Evolutionary conservation across 176 grass and related monocot genomes (phyloP), one percentile per base, ranked within the genome.

Genomic region (Cenchrus americanus): DNA sequence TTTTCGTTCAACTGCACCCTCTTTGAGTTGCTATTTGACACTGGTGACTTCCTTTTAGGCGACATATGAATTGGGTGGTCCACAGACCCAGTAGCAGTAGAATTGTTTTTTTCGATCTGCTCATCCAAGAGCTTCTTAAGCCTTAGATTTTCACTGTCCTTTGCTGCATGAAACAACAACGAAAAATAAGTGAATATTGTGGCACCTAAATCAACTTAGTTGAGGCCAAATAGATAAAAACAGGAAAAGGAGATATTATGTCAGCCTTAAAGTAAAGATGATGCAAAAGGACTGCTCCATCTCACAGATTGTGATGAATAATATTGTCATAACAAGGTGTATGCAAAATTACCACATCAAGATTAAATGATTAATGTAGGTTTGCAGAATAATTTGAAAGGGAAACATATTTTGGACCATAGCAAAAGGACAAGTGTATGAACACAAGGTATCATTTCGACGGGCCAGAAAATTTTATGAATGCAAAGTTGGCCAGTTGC

Each of bases 51-150:
- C 40, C 50, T 82, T 82, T n/a, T 40, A 61, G 53, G 14, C 23
- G 72, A 66, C 63, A 54, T 10, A 23, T 34, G 75, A 87, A 40
- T 59, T 80, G 62, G 60, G 52, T 12, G 66, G 15, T 82, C 53
- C 52, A 18, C 63, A 73, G 86, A 66, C 5, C 41, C 7, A 11
- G 47, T 3, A 80, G 40, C 6, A 47, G 62, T 21, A 68, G n/a
- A 18, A 61, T 79, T 59, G 61, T 70, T 71, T 43, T 19, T 84
- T 21, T 87, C 86, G 77, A 65, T 84, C 81, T 86, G 89, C 83
- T 89, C 81, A 51, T 53, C 59, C 52, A 97, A 49, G 59, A 91
- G 82, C 44, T 80, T 26, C 55, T 92, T 71, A 81, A 94, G 94
- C 52, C 48, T 89, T 17, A 30, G 43, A 83, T 81, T 84, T 82